Evolutionary conservation across 495 filamentous ascomycete genomes (phyloP).

Genomic region (Daldinia decipiens): DNA sequence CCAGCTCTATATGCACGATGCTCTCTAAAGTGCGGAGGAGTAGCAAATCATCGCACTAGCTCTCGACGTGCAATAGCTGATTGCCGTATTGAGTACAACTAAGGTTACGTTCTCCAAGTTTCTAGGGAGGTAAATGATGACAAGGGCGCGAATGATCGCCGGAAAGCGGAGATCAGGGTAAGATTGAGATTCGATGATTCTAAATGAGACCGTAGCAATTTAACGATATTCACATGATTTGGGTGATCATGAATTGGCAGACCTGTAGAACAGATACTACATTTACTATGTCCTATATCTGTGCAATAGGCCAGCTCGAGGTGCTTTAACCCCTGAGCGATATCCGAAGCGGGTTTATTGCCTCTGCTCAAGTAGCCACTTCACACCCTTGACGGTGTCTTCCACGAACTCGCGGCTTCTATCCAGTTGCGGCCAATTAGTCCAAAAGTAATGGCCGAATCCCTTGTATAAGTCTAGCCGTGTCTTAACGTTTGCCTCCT

Average conservation of each 20-base stretch:
- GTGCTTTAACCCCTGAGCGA: background rate
- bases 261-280: no score
- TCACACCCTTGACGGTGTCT: conserved; percentile 38
- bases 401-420: conserved; percentile 41
- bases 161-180: conserved; percentile 29
- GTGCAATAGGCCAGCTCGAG: background rate
- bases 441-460: conserved; percentile 59
- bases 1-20: background rate
- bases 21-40: conserved; percentile 11
- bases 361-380: conserved; percentile 41
- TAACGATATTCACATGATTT: background rate
- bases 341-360: conserved; percentile 5
- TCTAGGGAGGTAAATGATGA: conserved; percentile 15
- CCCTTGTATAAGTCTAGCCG: conserved; percentile 54
- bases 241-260: no score
- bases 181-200: background rate
- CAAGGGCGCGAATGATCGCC: conserved; percentile 37
- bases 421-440: conserved; percentile 41
- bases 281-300: no score
- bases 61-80: background rate
- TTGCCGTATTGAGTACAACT: conserved; percentile 13
- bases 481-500: conserved; percentile 50
- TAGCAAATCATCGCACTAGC: conserved; percentile 22
- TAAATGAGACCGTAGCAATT: background rate
- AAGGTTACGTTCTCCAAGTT: conserved; percentile 13